Percentiles rank a stretch among this genome's conserved stretches.
Conservation (phyloP, 805 yeast species). For the Kuraishia molischiana region DNA sequence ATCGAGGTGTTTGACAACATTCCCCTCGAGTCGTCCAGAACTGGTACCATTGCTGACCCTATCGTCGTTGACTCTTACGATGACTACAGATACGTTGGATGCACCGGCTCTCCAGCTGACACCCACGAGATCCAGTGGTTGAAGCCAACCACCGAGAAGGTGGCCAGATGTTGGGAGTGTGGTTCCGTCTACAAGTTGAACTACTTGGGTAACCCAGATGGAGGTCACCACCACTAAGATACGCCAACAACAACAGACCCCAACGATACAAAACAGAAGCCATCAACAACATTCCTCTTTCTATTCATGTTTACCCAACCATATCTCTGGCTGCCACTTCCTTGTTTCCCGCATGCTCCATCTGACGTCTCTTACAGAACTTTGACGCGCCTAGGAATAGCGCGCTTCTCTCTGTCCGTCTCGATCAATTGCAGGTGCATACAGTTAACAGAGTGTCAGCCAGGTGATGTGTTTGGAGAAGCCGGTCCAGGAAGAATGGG, state of each 20-base stretch:
- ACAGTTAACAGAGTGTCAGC: too few relatives aligned
- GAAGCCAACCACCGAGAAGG: conserved; percentile 72
- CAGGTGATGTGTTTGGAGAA: too few relatives aligned
- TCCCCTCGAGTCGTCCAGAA: conserved; percentile 81
- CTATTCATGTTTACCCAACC: too few relatives aligned
- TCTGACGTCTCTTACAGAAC: too few relatives aligned
- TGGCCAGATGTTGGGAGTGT: conserved; percentile 97
- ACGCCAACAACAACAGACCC: background rate
- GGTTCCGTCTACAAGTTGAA: conserved; percentile 90
- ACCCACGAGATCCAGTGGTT: conserved; percentile 90
- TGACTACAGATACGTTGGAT: conserved; percentile 91
- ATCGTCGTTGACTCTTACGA: conserved; percentile 83
- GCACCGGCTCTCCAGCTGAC: conserved; percentile 93
- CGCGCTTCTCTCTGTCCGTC: too few relatives aligned
- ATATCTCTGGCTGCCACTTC: too few relatives aligned
- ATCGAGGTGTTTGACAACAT: conserved; percentile 85
- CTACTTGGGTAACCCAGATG: conserved; percentile 75
- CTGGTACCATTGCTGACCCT: conserved; percentile 87
- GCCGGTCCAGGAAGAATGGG: too few relatives aligned
- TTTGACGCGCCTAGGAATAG: too few relatives aligned
- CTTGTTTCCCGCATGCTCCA: too few relatives aligned
- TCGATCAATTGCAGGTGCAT: too few relatives aligned
- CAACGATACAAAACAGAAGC: too few relatives aligned
- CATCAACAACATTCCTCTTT: too few relatives aligned
- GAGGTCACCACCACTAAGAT: conserved; percentile 35